Base-by-base conservation (phyloP, 164 flowering plant genomes). In the Amborella trichopoda region DNA sequence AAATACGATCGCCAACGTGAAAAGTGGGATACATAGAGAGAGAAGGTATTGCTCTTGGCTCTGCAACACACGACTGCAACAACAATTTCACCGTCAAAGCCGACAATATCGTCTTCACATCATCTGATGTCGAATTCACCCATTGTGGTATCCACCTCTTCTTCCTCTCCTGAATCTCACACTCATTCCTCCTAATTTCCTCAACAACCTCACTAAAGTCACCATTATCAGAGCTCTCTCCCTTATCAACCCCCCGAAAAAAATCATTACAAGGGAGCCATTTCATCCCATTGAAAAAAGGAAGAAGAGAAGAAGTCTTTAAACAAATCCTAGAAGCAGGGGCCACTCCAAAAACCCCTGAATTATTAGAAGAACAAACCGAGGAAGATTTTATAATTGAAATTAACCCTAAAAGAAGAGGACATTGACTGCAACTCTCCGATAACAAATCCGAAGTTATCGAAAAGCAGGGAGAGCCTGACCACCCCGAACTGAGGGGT, bases 1-100 rank as follows among this genome's bases (percentile, higher is more conserved):
- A 50, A 39, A 93, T 62, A 13, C 96, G 78, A 54, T 93, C 99
- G 14, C 99, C 99, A 14, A 70, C 77, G 43, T 82, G 79, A 11
- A 93, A 73, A 17, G 99, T 93, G 0, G 99, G 99, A 56, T 46
- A 72, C 99, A 93, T 93, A 23, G 99, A 93, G 17, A 67, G 19
- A 0, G 95, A 77, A 4, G 96, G 95, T 36, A 93, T 93, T 13
- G 95, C 84, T 53, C 84, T 68, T 0, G 99, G 81, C 69, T 82
- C 95, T 0, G 94, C 99, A 71, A 88, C 60, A 25, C 49, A 61
- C 3, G 99, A 93, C 47, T 59, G 65, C 39, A 69, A 79, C 37
- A 93, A 46, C 24, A 93, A 26, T 22, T 62, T 64, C 37, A 88
- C 95, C 26, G 95, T 87, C 42, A 83, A 40, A 9, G 94, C 90